A percentile compares a stretch with the other conserved stretches of the same genome.
Evolutionary conservation across 768 basidiomycete species (phyloP).

Genomic region (Auriscalpium vulgare): DNA sequence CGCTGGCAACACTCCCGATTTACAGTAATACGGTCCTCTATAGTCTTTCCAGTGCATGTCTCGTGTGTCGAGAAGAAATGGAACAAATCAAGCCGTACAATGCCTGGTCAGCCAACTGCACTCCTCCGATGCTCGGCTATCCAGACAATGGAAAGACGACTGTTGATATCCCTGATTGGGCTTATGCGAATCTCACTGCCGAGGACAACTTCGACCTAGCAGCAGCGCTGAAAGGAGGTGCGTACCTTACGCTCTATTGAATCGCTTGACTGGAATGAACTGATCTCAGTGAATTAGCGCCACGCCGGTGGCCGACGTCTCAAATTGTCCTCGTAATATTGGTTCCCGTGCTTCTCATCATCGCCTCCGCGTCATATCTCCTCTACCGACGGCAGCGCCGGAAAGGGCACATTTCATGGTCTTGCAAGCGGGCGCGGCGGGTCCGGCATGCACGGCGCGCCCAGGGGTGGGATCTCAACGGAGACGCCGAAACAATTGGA

Average conservation of each 20-base stretch:
- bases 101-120: background rate
- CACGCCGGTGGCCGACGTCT: background rate
- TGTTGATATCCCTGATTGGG: conserved; percentile 2
- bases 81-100: background rate
- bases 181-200: background rate
- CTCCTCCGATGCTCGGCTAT: background rate
- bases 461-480: background rate
- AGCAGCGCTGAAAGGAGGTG: conserved; percentile 4
- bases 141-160: background rate
- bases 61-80: background rate
- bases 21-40: background rate
- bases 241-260: background rate
- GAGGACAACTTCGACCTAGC: background rate
- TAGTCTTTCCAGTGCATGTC: background rate
- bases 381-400: background rate
- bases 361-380: background rate
- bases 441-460: background rate
- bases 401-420: background rate
- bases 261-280: background rate
- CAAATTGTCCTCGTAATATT: background rate
- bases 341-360: background rate
- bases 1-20: background rate
- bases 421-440: background rate
- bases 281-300: background rate
- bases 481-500: background rate